Percentiles rank a stretch among this genome's conserved stretches.
Conservation (phyloP, 2,329 filamentous ascomycete genomes). For the Fusarium clavum region DNA sequence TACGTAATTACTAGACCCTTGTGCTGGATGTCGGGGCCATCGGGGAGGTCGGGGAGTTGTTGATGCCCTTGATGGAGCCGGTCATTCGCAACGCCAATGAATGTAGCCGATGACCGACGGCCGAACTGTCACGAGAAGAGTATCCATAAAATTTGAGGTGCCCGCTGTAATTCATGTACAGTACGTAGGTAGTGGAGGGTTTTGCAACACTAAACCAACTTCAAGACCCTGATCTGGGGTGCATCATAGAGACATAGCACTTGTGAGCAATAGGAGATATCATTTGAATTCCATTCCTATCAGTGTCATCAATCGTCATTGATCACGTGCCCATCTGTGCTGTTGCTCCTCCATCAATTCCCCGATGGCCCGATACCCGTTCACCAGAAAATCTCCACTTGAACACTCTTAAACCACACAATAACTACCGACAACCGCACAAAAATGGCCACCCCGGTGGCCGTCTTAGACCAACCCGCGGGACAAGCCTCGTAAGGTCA, state of each 20-base stretch:
- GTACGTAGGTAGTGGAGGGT: slow-evolving; percentile 9
- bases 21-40: slow-evolving; percentile 36
- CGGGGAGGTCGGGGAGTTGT: slow-evolving; percentile 42
- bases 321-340: slow-evolving; percentile 3
- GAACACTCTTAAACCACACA: neutral
- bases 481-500: slow-evolving; percentile 12
- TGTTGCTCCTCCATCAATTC: neutral
- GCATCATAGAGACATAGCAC: neutral
- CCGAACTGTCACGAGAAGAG: slow-evolving; percentile 13
- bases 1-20: slow-evolving; percentile 27
- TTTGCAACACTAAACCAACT: slow-evolving; percentile 26
- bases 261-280: neutral
- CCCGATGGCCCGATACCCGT: slow-evolving; percentile 36
- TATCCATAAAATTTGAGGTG: neutral
- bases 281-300: neutral
- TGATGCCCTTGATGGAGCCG: slow-evolving; percentile 24
- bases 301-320: neutral
- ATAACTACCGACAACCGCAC: slow-evolving; percentile 36
- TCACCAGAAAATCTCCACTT: slow-evolving; percentile 14
- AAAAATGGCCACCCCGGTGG: slow-evolving; percentile 41
- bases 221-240: slow-evolving; percentile 14
- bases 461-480: slow-evolving; percentile 26
- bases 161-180: neutral
- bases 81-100: slow-evolving; percentile 26
- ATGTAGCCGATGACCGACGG: slow-evolving; percentile 37